Evolutionary conservation across 352 stramenopile genomes (phyloP).

Genomic region (Phytophthora parvispora): DNA sequence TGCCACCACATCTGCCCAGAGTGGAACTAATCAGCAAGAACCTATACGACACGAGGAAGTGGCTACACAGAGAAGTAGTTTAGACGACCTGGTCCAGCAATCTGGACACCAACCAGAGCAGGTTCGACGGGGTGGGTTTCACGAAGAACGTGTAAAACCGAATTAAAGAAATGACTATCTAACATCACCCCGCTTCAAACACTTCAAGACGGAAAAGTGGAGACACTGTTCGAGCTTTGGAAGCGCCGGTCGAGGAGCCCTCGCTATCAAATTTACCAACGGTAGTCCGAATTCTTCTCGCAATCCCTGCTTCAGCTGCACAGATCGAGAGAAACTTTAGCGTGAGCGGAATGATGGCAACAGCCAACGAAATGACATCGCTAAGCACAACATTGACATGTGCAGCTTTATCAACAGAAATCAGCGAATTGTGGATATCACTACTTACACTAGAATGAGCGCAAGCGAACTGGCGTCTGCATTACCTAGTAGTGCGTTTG

Average conservation of each 20-base stretch:
- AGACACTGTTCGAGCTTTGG: not conserved
- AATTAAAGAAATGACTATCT: not conserved
- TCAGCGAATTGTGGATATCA: not conserved
- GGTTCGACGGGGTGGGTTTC: not conserved
- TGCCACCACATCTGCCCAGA: not conserved
- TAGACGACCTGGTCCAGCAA: not conserved
- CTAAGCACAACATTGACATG: not conserved
- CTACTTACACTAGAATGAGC: not conserved
- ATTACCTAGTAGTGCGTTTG: not conserved
- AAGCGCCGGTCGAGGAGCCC: not conserved
- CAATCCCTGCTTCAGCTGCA: not conserved
- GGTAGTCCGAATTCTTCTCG: not conserved
- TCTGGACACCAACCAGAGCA: not conserved
- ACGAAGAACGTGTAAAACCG: not conserved
- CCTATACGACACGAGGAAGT: not conserved
- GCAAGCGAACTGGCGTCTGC: not conserved
- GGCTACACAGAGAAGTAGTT: not conserved
- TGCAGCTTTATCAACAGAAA: not conserved
- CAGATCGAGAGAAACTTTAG: not conserved
- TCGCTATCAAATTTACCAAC: not conserved
- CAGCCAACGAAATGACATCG: not conserved
- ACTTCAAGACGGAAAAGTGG: not conserved
- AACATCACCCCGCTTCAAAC: not conserved
- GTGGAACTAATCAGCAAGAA: not conserved
- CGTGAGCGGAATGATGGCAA: not conserved